A percentile compares a stretch with the other conserved stretches of the same genome.
These are phyloP conservation scores for Acer yangbiense DNA, from an alignment of 345 rosid genomes.

Conservation along the genomic window DNA sequence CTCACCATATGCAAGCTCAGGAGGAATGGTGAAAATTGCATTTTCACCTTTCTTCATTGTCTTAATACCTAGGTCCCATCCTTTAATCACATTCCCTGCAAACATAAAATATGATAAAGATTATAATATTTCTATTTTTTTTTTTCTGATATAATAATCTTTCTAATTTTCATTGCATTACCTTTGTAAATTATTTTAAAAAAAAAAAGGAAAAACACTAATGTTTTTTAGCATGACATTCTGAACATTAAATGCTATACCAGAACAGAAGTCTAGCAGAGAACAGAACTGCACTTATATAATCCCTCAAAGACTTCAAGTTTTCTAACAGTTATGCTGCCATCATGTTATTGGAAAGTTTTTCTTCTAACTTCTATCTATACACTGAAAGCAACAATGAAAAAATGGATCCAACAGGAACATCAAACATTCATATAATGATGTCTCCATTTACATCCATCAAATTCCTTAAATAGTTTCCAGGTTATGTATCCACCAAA, in stretches of 20 bases:
- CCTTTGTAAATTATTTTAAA: background rate
- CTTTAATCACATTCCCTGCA: constrained; percentile 90
- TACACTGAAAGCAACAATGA: background rate
- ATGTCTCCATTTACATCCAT: too few relatives aligned
- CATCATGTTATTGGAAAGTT: too few relatives aligned
- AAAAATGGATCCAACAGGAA: too few relatives aligned
- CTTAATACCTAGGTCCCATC: constrained; percentile 97
- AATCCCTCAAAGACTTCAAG: background rate
- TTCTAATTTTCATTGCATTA: background rate
- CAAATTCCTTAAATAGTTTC: too few relatives aligned
- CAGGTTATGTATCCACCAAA: background rate
- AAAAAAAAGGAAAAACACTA: background rate
- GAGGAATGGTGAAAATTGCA: constrained; percentile 81
- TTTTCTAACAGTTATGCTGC: background rate
- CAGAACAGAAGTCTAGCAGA: background rate
- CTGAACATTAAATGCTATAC: background rate
- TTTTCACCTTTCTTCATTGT: constrained; percentile 97
- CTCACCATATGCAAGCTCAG: constrained; percentile 81
- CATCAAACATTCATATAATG: too few relatives aligned
- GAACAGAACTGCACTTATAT: background rate
- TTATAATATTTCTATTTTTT: background rate
- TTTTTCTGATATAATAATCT: background rate
- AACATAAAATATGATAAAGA: background rate
- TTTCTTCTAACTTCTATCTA: background rate
- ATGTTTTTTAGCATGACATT: background rate